phyloP scores from a whole-genome alignment of 2,329 filamentous ascomycete genomes.

The Torrubiella hemipterigena region DNA sequence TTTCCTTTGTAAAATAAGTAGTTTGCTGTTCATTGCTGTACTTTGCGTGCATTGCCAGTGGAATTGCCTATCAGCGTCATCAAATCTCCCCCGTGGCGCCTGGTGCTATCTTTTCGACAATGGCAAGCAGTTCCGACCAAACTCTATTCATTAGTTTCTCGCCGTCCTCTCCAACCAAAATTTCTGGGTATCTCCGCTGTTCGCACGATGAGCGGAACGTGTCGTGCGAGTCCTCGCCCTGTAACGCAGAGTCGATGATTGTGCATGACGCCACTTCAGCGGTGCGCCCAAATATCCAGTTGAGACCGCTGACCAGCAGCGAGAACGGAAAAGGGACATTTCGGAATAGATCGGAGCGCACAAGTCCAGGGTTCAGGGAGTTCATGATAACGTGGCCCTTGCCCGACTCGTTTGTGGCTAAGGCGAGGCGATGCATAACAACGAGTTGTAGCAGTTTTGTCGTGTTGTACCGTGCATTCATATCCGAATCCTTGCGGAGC shows the following conservation, averaged over 20 bases:
- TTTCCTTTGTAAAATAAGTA: too few species aligned
- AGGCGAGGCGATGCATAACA: conserved; percentile 20
- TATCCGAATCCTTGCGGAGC: conserved; percentile 11
- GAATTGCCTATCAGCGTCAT: too few species aligned
- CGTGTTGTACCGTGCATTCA: conserved; percentile 13
- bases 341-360: conserved; percentile 26
- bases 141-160: conserved; percentile 20
- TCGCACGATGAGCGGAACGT: conserved; percentile 24
- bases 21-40: too few species aligned
- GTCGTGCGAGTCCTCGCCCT: conserved; percentile 25
- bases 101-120: conserved; percentile 29
- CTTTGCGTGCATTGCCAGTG: too few species aligned
- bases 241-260: conserved; percentile 23
- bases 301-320: conserved; percentile 7
- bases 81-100: conserved; percentile 22
- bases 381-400: conserved; percentile 24
- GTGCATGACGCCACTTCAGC: conserved; percentile 27
- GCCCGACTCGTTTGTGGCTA: conserved; percentile 14
- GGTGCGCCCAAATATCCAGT: conserved; percentile 19
- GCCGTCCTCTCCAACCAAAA: conserved; percentile 22
- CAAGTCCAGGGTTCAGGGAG: conserved; percentile 26
- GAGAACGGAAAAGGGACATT: conserved; percentile 16
- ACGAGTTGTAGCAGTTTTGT: conserved; percentile 20
- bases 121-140: conserved; percentile 28
- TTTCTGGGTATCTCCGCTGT: conserved; percentile 11